A percentile compares a stretch with the other conserved stretches of the same genome.
phyloP scores from a whole-genome alignment of 768 basidiomycete species.

The Termitomyces sp. region DNA sequence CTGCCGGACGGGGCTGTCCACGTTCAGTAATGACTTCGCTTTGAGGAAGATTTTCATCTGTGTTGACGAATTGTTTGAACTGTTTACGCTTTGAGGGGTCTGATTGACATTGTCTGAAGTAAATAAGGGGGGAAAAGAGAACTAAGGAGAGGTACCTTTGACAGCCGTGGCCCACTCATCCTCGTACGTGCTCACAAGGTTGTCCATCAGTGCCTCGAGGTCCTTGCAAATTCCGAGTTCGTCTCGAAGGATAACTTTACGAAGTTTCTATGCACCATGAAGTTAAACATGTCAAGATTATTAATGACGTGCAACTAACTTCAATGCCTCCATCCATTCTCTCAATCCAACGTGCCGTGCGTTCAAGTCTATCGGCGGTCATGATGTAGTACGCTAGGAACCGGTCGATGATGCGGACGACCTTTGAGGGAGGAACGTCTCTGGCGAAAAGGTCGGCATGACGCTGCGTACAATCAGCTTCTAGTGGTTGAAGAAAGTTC shows the following conservation, averaged over 20 bases:
- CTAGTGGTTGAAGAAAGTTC: background rate
- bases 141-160: constrained; percentile 17
- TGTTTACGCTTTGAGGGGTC: constrained; percentile 41
- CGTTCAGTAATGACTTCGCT: constrained; percentile 54
- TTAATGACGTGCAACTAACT: constrained; percentile 37
- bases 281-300: background rate
- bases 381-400: constrained; percentile 67
- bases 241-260: constrained; percentile 61
- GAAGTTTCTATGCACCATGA: constrained; percentile 39
- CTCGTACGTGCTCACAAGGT: constrained; percentile 57
- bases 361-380: constrained; percentile 64
- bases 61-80: constrained; percentile 66
- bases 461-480: constrained; percentile 11
- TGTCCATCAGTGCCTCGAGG: constrained; percentile 60
- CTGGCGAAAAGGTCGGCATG: constrained; percentile 63
- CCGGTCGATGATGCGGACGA: constrained; percentile 52
- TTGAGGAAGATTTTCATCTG: constrained; percentile 35
- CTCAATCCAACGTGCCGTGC: constrained; percentile 73
- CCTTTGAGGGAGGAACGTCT: constrained; percentile 53
- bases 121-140: background rate
- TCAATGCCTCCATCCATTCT: constrained; percentile 32
- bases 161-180: constrained; percentile 71
- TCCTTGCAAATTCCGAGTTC: constrained; percentile 67
- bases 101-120: background rate
- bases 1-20: constrained; percentile 56